Evolutionary conservation across 1,284 basidiomycete genomes (phyloP).

Genomic region (Polyporus tsugae): DNA sequence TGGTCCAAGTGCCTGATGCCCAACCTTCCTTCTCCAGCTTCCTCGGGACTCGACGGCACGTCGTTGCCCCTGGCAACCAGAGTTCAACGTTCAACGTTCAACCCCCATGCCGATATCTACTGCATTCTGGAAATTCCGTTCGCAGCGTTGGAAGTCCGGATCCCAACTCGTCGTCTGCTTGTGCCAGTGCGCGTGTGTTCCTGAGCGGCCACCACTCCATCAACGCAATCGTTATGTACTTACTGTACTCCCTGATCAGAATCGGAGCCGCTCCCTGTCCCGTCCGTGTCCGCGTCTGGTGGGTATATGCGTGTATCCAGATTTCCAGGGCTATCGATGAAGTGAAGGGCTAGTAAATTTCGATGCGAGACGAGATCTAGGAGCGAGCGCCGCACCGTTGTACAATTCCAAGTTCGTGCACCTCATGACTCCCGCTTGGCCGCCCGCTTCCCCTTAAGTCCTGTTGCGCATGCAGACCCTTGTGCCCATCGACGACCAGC

Average conservation of each 20-base stretch:
- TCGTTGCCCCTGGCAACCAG: conserved; percentile 1
- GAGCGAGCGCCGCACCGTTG: background rate
- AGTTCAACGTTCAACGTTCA: background rate
- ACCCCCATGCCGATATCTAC: background rate
- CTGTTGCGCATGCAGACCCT: background rate
- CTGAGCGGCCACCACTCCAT: background rate
- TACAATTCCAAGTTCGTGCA: background rate
- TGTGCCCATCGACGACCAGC: background rate
- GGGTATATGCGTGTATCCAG: background rate
- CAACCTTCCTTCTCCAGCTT: background rate
- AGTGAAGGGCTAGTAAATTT: background rate
- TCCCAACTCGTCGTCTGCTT: background rate
- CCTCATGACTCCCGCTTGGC: conserved; percentile 1
- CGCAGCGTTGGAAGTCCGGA: background rate
- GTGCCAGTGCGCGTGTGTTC: background rate
- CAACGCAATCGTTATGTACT: background rate
- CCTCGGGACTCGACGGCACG: background rate
- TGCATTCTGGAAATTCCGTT: background rate
- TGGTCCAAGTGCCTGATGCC: background rate
- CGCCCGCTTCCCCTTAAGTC: background rate
- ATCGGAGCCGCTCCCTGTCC: background rate
- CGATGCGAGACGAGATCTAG: background rate
- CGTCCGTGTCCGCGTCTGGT: background rate
- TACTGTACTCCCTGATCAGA: background rate
- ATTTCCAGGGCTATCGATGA: background rate